Base-by-base conservation (phyloP, 2,329 filamentous ascomycete species). In the Penicillium sp. region DNA sequence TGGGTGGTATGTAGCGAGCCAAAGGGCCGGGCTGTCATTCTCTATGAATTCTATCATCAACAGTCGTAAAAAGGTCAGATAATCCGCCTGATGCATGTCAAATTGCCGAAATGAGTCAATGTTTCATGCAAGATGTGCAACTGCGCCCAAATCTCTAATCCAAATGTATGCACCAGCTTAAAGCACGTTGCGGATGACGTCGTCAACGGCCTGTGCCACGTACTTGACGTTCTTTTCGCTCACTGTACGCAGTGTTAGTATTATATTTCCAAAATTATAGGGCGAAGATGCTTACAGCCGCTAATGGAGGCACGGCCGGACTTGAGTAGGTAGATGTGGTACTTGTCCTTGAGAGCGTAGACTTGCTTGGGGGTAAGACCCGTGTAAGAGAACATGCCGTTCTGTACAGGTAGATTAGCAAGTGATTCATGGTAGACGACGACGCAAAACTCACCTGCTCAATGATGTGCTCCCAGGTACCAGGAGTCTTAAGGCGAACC, bases 381-480 rank as follows among this genome's bases (percentile, higher is more conserved):
- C 4, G 76, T 76, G 57, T 94, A 96, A 70, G 88, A 92, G 78
- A 96, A 96, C 92, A 96, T 97, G 76, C 92, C 92, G 66, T 68
- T 72, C 69, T 73, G 20, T 47, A 42, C 8, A 35, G 8, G 3
- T 7, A 2, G n/a, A 39, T 11, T 33, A 22, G 20, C 6, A 27
- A n/a, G 13, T 8, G 3, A 4, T 9, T n/a, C 3, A 9, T 9
- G 8, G 3, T 11, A 13, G 13, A n/a, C 4, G 11, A 6, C 3
- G 11, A 14, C 22, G 22, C 25, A 35, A 11, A 9, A 52, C 51
- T 48, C 62, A 96, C 96, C 81, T 97, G 92, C 65, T 96, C 89
- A 43, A 92, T 94, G 70, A 97, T 95, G 77, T 97, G 92, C 71
- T 92, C 91, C 92, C 94, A 97, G n/a, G 84, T 89, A 33, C 92